These are phyloP conservation scores for Mycena chlorophos DNA, from an alignment of 768 basidiomycete genomes.

Conservation along the genomic window DNA sequence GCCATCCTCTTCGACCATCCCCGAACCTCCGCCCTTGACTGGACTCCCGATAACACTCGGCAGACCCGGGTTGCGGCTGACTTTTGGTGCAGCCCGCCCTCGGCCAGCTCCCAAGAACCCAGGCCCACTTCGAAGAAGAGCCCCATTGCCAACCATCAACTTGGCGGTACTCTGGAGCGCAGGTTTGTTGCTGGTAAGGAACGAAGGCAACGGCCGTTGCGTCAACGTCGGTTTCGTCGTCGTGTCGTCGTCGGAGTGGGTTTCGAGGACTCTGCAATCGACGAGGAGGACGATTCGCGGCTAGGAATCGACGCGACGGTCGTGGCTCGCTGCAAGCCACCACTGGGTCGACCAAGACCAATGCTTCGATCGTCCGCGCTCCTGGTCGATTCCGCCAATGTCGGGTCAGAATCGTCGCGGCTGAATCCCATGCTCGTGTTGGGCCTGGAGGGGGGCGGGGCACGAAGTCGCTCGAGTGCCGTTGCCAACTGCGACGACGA, in stretches of 20 bases:
- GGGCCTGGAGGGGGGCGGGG: slow-evolving; percentile 64
- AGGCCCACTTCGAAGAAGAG: slow-evolving; percentile 17
- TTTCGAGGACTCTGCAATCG: neutral
- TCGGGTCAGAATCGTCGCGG: slow-evolving; percentile 29
- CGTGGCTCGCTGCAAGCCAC: slow-evolving; percentile 13
- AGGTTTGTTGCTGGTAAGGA: slow-evolving; percentile 17
- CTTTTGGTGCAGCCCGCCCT: slow-evolving; percentile 20
- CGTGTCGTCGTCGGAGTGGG: too few relatives aligned
- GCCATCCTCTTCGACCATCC: slow-evolving; percentile 9
- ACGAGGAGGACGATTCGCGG: slow-evolving; percentile 9
- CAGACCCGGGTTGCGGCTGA: slow-evolving; percentile 42
- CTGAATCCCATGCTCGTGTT: slow-evolving; percentile 74
- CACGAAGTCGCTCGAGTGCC: slow-evolving; percentile 69
- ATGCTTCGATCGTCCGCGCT: slow-evolving; percentile 22
- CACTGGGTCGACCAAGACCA: slow-evolving; percentile 20
- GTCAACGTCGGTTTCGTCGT: slow-evolving; percentile 4
- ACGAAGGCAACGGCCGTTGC: slow-evolving; percentile 16
- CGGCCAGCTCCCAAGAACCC: slow-evolving; percentile 27
- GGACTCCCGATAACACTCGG: slow-evolving; percentile 49
- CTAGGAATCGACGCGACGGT: slow-evolving; percentile 19
- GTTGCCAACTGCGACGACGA: slow-evolving; percentile 64
- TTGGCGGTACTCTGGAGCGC: neutral
- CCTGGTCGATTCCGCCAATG: slow-evolving; percentile 15
- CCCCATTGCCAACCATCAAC: slow-evolving; percentile 16
- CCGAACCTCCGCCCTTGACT: slow-evolving; percentile 37